Evolutionary conservation across 225 moss, liverwort and hornwort species (phyloP).

Genomic region (Marchantia paleacea): DNA sequence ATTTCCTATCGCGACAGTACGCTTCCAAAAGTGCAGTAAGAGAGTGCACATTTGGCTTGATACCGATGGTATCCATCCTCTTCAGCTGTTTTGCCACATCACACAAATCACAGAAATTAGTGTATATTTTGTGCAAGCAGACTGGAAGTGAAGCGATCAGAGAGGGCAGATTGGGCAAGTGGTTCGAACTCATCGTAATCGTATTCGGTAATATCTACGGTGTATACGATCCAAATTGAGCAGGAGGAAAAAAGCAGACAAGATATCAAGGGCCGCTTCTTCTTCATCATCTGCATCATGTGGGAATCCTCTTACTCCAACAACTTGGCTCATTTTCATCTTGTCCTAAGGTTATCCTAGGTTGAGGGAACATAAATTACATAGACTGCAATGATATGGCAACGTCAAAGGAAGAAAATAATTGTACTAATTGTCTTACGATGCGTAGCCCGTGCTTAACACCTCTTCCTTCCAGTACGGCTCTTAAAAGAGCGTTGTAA

Average conservation of each 20-base stretch:
- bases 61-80: constrained; percentile 83
- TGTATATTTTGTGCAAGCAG: background rate
- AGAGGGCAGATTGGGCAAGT: background rate
- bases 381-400: background rate
- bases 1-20: constrained; percentile 65
- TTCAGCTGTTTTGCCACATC: constrained; percentile 53
- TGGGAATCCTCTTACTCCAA: background rate
- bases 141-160: background rate
- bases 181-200: no score
- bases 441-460: constrained; percentile 78
- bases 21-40: constrained; percentile 87
- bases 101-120: background rate
- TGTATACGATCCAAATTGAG: no score
- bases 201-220: no score
- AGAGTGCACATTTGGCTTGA: constrained; percentile 73
- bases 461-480: constrained; percentile 90
- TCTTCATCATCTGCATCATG: no score
- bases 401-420: background rate
- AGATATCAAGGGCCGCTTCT: background rate
- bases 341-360: background rate
- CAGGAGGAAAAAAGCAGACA: background rate
- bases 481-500: constrained; percentile 85
- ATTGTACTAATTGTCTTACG: constrained; percentile 39
- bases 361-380: background rate
- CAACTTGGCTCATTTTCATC: background rate